These are phyloP conservation scores for Hymenoscyphus repandus DNA, from an alignment of 2,329 filamentous ascomycete species.

Conservation along the genomic window DNA sequence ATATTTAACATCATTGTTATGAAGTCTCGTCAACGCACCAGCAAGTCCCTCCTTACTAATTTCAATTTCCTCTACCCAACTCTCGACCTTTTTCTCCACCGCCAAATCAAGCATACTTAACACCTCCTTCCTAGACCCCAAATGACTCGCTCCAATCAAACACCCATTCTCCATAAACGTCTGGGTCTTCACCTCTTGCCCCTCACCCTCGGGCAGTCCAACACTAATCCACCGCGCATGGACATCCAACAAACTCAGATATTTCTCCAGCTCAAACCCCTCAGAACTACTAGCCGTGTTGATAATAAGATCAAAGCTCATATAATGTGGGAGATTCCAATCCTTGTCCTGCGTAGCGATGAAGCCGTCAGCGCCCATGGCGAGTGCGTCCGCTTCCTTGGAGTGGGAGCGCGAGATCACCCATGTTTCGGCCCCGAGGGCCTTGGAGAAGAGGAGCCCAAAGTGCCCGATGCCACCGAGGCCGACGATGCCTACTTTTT, in stretches of 20 bases:
- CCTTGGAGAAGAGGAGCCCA: slow-evolving; percentile 64
- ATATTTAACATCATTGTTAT: slow-evolving; percentile 68
- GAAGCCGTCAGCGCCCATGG: slow-evolving; percentile 57
- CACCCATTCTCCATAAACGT: slow-evolving; percentile 70
- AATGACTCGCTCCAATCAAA: slow-evolving; percentile 65
- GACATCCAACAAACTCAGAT: slow-evolving; percentile 75
- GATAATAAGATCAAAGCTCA: slow-evolving; percentile 71
- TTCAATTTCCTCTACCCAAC: slow-evolving; percentile 68
- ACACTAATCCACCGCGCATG: slow-evolving; percentile 77
- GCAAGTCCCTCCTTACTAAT: slow-evolving; percentile 66
- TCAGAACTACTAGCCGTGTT: slow-evolving; percentile 67
- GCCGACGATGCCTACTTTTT: slow-evolving; percentile 72
- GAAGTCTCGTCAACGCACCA: slow-evolving; percentile 63
- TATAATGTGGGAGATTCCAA: slow-evolving; percentile 52
- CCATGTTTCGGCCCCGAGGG: slow-evolving; percentile 57
- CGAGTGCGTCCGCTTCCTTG: slow-evolving; percentile 54
- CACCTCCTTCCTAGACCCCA: slow-evolving; percentile 66
- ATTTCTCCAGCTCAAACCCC: slow-evolving; percentile 63
- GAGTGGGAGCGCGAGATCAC: slow-evolving; percentile 54
- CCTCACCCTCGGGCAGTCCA: slow-evolving; percentile 71
- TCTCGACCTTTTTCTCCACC: slow-evolving; percentile 62
- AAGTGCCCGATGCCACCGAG: slow-evolving; percentile 70
- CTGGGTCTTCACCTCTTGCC: slow-evolving; percentile 67
- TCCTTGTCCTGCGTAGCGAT: slow-evolving; percentile 51
- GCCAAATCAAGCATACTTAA: slow-evolving; percentile 67